A percentile compares a stretch with the other conserved stretches of the same genome.
phyloP scores from a whole-genome alignment of 495 filamentous ascomycete species.

The Xylaria cubensis region DNA sequence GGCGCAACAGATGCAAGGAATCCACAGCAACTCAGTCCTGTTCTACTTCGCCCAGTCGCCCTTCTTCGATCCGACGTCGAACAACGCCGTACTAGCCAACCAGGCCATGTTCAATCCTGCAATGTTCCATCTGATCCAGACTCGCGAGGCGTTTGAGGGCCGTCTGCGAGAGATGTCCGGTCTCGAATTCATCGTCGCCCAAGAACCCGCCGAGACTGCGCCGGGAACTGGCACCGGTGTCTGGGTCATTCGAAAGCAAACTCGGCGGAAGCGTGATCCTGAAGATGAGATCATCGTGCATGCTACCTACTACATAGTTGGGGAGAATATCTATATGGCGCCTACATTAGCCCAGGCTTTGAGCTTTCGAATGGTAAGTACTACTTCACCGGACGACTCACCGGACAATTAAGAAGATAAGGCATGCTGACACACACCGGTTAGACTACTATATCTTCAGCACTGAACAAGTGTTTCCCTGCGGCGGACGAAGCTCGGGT shows the following conservation, averaged over 20 bases:
- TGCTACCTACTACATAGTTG: slow-evolving; percentile 82
- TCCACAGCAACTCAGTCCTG: slow-evolving; percentile 72
- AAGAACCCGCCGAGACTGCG: slow-evolving; percentile 72
- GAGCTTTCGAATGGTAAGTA: slow-evolving; percentile 70
- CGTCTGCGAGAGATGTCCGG: slow-evolving; percentile 80
- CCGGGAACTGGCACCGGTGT: slow-evolving; percentile 71
- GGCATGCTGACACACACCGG: slow-evolving; percentile 31
- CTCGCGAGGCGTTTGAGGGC: slow-evolving; percentile 79
- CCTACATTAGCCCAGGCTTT: slow-evolving; percentile 80
- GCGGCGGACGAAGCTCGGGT: slow-evolving; percentile 63
- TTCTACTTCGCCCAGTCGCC: slow-evolving; percentile 90
- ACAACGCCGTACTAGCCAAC: slow-evolving; percentile 78
- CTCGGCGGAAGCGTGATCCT: slow-evolving; percentile 65
- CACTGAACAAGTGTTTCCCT: slow-evolving; percentile 70
- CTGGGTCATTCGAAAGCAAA: slow-evolving; percentile 94
- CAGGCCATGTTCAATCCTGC: slow-evolving; percentile 77
- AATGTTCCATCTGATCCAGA: slow-evolving; percentile 63
- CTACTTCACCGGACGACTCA: background rate
- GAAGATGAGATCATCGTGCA: slow-evolving; percentile 74
- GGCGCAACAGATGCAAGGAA: slow-evolving; percentile 63
- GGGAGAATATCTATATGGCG: slow-evolving; percentile 89
- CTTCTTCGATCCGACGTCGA: slow-evolving; percentile 89
- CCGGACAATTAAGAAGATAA: background rate
- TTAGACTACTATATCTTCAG: slow-evolving; percentile 63
- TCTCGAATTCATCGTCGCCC: slow-evolving; percentile 79